Conservation (phyloP, 2,329 filamentous ascomycete genomes). For the Taxawa tesnikishii region DNA sequence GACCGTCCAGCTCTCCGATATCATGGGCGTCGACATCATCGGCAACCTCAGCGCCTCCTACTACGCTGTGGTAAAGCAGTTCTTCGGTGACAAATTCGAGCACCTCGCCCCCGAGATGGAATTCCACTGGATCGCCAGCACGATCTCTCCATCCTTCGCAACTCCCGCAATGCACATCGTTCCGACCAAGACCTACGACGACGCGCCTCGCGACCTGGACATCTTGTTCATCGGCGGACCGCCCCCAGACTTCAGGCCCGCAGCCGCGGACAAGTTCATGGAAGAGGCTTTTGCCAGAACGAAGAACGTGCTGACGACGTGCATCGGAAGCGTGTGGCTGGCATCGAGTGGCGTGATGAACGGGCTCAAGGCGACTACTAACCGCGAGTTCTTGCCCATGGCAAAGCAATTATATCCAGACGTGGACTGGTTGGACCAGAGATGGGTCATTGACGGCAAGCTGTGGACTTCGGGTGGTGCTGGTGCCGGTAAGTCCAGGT, state of each 20-base stretch:
- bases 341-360: no score
- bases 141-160: slow-evolving; percentile 18
- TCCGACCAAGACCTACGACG: slow-evolving; percentile 28
- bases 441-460: no score
- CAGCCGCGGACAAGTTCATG: slow-evolving; percentile 23
- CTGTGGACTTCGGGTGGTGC: no score
- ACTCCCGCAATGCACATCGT: slow-evolving; percentile 21
- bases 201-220: slow-evolving; percentile 28
- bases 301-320: slow-evolving; percentile 27
- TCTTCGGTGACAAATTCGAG: no score
- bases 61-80: no score
- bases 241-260: slow-evolving; percentile 17
- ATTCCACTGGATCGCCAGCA: slow-evolving; percentile 27
- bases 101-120: slow-evolving; percentile 18
- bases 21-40: slow-evolving; percentile 27
- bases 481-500: no score
- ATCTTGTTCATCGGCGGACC: slow-evolving; percentile 28
- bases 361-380: no score
- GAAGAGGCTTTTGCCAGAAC: slow-evolving; percentile 22
- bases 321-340: slow-evolving; percentile 27
- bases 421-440: no score
- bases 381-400: no score
- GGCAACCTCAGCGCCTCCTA: slow-evolving; percentile 22
- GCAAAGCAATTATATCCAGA: no score
- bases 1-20: slow-evolving; percentile 26